Conservation (phyloP, 2,329 filamentous ascomycete species). For the Plenodomus lindquistii region DNA sequence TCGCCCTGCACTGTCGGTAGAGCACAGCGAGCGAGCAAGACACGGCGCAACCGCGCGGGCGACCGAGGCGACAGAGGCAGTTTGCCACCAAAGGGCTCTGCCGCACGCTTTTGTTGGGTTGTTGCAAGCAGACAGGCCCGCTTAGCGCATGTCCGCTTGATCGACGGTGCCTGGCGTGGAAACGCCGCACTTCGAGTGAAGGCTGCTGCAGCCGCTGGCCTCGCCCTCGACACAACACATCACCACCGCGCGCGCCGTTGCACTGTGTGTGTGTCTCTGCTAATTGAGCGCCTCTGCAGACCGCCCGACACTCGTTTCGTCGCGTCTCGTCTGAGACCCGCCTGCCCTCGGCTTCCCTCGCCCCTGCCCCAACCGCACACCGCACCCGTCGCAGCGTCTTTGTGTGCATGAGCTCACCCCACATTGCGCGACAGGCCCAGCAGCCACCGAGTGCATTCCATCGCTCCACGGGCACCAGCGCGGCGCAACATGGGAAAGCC, state of each 20-base stretch:
- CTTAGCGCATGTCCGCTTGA: conserved; percentile 1
- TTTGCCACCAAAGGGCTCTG: conserved; percentile 6
- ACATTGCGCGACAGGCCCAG: conserved; percentile 20
- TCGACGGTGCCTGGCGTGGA: conserved; percentile 8
- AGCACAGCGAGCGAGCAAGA: conserved; percentile 3
- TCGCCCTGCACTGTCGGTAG: background rate
- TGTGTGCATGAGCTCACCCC: conserved; percentile 23
- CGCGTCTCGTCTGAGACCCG: background rate
- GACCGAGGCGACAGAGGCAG: background rate
- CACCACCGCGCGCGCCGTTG: conserved; percentile 2
- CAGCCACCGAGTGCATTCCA: conserved; percentile 18
- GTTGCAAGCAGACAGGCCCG: background rate
- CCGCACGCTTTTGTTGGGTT: conserved; percentile 1
- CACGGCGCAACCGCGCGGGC: conserved; percentile 5
- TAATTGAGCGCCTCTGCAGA: conserved; percentile 8
- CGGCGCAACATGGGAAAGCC: conserved; percentile 35
- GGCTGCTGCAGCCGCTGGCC: conserved; percentile 3
- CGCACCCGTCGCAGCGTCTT: conserved; percentile 2
- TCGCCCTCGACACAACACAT: conserved; percentile 2
- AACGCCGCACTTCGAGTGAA: conserved; percentile 13
- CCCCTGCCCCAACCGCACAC: conserved; percentile 7
- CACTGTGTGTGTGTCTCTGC: background rate
- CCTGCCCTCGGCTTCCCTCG: conserved; percentile 2
- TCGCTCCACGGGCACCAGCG: background rate
- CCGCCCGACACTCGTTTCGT: conserved; percentile 9